Base-by-base conservation (phyloP, 768 basidiomycete genomes). In the Scleroderma citrinum region DNA sequence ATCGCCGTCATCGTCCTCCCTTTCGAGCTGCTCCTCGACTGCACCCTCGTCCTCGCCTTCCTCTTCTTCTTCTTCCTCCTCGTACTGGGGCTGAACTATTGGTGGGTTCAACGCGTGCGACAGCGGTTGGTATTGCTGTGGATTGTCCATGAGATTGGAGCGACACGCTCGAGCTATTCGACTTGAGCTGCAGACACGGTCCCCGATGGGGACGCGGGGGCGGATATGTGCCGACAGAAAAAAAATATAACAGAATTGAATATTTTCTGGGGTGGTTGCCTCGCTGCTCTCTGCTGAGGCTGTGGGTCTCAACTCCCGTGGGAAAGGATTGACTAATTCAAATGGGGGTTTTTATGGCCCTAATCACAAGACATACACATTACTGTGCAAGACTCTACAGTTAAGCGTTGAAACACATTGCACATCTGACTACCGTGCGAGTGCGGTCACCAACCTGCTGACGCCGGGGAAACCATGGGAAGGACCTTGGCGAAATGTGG, bases 51-150 rank as follows among this genome's bases (percentile, higher is more conserved):
- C 87, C 11, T 83, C 85, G n/a, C 86, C 84, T 37, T 86, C 78
- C 48, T 78, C 81, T 31, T 76, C 75, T 26, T 78, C 77, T 17
- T 78, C 75, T 19, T 82, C 78, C 46, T 83, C 77, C 51, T 80
- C 73, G 63, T 67, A 61, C 64, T 70, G 53, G 3, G 60, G 63
- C 35, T 57, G 68, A 23, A 61, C 53, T 49, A 68, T 59, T 24
- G 69, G 83, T 0, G 81, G 82, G 63, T 85, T 72, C 34, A 89
- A 73, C 37, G 87, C 87, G 71, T 87, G 83, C 48, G 86, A 89
- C 57, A 89, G 75, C 23, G 87, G 83, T 53, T 87, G 85, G 69
- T 89, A 86, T 54, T 84, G 83, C 63, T 87, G 85, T 48, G 84
- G 83, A 64, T 85, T 85, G 68, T 86, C 74, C 75, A 77, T 75